These are phyloP conservation scores for Neofusicoccum parvum DNA, from an alignment of 2,329 filamentous ascomycete genomes.

Conservation along the genomic window DNA sequence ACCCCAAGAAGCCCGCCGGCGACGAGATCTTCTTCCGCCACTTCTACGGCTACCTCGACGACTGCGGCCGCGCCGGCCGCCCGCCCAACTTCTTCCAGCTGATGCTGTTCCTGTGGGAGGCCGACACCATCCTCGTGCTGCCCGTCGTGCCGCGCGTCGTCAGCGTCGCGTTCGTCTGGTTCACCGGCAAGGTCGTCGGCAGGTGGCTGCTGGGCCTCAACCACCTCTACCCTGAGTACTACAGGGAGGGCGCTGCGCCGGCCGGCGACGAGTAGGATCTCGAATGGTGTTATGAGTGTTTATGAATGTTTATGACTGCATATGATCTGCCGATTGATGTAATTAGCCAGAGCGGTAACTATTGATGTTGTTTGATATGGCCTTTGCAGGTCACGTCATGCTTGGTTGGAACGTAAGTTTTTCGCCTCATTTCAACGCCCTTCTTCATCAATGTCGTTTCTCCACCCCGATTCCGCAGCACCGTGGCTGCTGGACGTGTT, in stretches of 20 bases:
- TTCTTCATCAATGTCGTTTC: no score
- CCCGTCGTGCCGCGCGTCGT: neutral
- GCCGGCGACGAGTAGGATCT: neutral
- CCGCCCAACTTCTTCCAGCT: conserved; percentile 15
- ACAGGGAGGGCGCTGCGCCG: neutral
- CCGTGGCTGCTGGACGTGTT: no score
- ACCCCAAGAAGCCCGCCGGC: conserved; percentile 8
- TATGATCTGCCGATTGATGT: neutral
- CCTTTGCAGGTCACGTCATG: no score
- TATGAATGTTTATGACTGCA: neutral
- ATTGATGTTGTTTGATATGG: no score
- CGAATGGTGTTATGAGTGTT: neutral
- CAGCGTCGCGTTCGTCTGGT: conserved; percentile 10
- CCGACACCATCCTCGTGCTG: conserved; percentile 17
- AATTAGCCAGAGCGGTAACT: no score
- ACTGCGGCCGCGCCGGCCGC: neutral
- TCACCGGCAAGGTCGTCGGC: neutral
- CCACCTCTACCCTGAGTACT: conserved; percentile 6
- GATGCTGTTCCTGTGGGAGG: conserved; percentile 17
- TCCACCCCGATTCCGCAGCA: no score
- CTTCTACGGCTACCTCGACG: conserved; percentile 20
- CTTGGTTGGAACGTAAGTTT: no score
- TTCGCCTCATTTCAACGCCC: no score
- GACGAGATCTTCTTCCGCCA: conserved; percentile 20
- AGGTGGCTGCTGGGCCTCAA: conserved; percentile 6